Percentiles rank a stretch among this genome's conserved stretches.
Evolutionary conservation across 495 filamentous ascomycete species (phyloP).

Genomic region (Symbiotaphrina buchneri): DNA sequence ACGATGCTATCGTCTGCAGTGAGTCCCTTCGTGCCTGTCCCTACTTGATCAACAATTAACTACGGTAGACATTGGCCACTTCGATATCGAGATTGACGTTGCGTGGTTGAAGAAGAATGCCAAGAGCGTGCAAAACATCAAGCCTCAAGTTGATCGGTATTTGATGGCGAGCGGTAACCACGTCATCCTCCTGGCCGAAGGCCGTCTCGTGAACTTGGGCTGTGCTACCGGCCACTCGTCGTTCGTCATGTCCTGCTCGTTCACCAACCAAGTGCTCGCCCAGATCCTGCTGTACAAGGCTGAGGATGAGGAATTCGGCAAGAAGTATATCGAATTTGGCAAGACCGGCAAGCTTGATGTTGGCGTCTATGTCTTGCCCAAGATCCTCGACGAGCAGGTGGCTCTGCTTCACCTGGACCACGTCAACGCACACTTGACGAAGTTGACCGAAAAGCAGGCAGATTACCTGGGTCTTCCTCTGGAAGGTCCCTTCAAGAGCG

Average conservation of each 20-base stretch:
- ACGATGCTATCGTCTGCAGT: conserved; percentile 99
- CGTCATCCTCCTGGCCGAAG: conserved; percentile 96
- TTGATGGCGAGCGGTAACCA: conserved; percentile 81
- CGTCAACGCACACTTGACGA: conserved; percentile 84
- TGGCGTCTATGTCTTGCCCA: conserved; percentile 92
- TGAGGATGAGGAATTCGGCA: conserved; percentile 62
- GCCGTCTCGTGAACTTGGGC: conserved; percentile 95
- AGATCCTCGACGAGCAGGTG: conserved; percentile 97
- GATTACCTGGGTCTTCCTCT: conserved; percentile 76
- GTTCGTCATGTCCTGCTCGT: conserved; percentile 99
- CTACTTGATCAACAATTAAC: not conserved
- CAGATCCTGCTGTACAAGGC: conserved; percentile 97
- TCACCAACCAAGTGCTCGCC: conserved; percentile 99
- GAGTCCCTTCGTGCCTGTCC: conserved; percentile 17
- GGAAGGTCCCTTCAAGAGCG: conserved; percentile 88
- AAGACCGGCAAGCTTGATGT: conserved; percentile 72
- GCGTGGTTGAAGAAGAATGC: conserved; percentile 97
- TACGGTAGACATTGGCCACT: conserved; percentile 85
- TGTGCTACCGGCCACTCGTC: conserved; percentile 98
- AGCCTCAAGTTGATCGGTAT: conserved; percentile 98
- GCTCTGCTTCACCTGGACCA: conserved; percentile 80
- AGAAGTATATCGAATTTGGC: conserved; percentile 92
- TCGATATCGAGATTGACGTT: conserved; percentile 99
- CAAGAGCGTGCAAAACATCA: conserved; percentile 88
- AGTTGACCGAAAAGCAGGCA: conserved; percentile 63